Base-by-base conservation (phyloP, 148 eudicot species). In the Silene uniflora region DNA sequence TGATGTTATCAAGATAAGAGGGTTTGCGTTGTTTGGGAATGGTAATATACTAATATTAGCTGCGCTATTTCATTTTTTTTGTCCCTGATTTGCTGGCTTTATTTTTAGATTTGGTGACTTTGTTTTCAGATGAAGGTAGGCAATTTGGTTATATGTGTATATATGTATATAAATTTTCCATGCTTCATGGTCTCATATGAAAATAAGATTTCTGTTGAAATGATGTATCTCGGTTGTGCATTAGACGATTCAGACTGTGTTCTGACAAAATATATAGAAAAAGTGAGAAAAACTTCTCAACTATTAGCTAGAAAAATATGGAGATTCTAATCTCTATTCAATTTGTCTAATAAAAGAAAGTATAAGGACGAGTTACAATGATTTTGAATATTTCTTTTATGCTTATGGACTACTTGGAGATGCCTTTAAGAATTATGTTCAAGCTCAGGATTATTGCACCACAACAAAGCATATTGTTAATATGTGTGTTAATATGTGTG, bases 381-480 rank as follows among this genome's bases (percentile, higher is more conserved):
- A 95, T 83, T 89, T 90, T 81, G 98, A 96, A 49, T 97, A 95
- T 76, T 95, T 92, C 75, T 86, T 83, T 75, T 95, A 89, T 81
- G 84, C 93, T 55, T 97, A 89, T 75, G 98, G 98, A 60, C 83
- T 82, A 66, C 91, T 95, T 69, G 93, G 88, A 47, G 98, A 95
- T 79, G 98, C 98, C 63, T 95, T 95, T 62, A 95, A 92, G 88
- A 88, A 80, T 80, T 95, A 90, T 19, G 87, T 89, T 32, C 97
- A 97, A n/a, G 88, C 98, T 67, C 98, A 97, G 84, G 98, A 95
- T 82, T 95, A 95, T 77, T 95, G 98, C 80, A 95, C 98, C 32
- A 92, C 96, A 16, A 84, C 89, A 54, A 95, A 92, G 84, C 98
- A 95, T 78, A 90, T 95, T 18, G 85, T 89, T 64, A 88, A 88